Percentiles rank a stretch among this genome's conserved stretches.
phyloP scores from a whole-genome alignment of 2,329 filamentous ascomycete species.

The Pseudopithomyces maydicus region DNA sequence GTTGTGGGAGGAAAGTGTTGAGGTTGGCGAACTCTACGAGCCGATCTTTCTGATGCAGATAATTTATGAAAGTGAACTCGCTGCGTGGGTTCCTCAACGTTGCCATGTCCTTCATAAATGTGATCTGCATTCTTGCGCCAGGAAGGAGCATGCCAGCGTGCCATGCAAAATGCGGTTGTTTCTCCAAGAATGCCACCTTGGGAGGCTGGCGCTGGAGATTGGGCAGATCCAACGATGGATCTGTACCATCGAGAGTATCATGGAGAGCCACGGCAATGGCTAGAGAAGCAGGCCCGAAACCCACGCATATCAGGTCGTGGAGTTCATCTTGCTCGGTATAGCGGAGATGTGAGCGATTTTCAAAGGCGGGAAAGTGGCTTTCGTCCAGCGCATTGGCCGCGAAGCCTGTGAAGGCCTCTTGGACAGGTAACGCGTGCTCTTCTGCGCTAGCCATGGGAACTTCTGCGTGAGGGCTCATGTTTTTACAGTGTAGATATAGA shows the following conservation, averaged over 20 bases:
- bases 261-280: slow-evolving; percentile 88
- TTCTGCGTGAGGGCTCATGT: slow-evolving; percentile 44
- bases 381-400: slow-evolving; percentile 31
- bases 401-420: slow-evolving; percentile 37
- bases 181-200: slow-evolving; percentile 85
- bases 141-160: slow-evolving; percentile 94
- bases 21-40: slow-evolving; percentile 91
- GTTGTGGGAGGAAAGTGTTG: slow-evolving; percentile 82
- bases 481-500: slow-evolving; percentile 5
- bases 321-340: slow-evolving; percentile 65
- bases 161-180: slow-evolving; percentile 84
- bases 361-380: slow-evolving; percentile 29
- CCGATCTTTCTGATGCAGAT: slow-evolving; percentile 80
- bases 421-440: slow-evolving; percentile 23
- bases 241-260: slow-evolving; percentile 63
- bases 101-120: slow-evolving; percentile 94
- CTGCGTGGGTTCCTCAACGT: slow-evolving; percentile 86
- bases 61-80: slow-evolving; percentile 95
- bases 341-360: slow-evolving; percentile 54
- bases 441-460: slow-evolving; percentile 22
- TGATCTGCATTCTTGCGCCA: slow-evolving; percentile 96
- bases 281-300: slow-evolving; percentile 90
- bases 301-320: slow-evolving; percentile 86
- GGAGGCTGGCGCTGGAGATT: slow-evolving; percentile 54
- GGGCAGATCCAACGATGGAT: slow-evolving; percentile 36